Percentiles rank a stretch among this genome's conserved stretches.
phyloP scores from a whole-genome alignment of 2,329 filamentous ascomycete genomes.

The Trichoderma oligosporum region DNA sequence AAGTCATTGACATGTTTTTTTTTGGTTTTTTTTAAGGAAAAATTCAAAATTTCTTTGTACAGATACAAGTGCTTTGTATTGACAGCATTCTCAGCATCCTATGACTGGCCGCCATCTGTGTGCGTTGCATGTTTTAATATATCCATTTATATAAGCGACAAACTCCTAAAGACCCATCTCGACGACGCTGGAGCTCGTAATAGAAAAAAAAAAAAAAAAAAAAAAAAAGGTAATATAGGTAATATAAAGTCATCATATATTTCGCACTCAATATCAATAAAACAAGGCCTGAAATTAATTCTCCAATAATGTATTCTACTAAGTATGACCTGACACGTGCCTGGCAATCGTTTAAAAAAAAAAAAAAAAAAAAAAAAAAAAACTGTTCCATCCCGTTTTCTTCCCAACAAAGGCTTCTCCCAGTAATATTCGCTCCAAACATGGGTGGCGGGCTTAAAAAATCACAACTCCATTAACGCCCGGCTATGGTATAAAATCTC shows the following conservation, averaged over 20 bases:
- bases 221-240: too few species aligned
- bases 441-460: slow-evolving; percentile 1
- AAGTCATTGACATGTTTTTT: too few species aligned
- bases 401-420: not conserved
- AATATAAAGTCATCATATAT: too few species aligned
- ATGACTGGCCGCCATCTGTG: not conserved
- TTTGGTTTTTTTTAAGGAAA: too few species aligned
- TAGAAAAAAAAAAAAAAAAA: not conserved
- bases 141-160: slow-evolving; percentile 15
- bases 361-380: too few species aligned
- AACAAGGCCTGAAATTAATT: too few species aligned
- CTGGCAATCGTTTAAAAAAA: too few species aligned
- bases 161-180: not conserved
- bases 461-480: slow-evolving; percentile 30
- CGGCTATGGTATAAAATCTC: slow-evolving; percentile 28
- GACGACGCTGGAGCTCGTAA: not conserved
- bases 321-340: too few species aligned
- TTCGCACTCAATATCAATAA: too few species aligned
- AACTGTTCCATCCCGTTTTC: slow-evolving; percentile 1
- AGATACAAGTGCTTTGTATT: not conserved
- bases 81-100: not conserved
- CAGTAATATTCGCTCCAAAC: slow-evolving; percentile 1
- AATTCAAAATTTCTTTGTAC: not conserved
- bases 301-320: too few species aligned
- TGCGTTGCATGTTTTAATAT: not conserved